phyloP scores from a whole-genome alignment of 2,329 filamentous ascomycete genomes.

The Pseudocercospora vitis region DNA sequence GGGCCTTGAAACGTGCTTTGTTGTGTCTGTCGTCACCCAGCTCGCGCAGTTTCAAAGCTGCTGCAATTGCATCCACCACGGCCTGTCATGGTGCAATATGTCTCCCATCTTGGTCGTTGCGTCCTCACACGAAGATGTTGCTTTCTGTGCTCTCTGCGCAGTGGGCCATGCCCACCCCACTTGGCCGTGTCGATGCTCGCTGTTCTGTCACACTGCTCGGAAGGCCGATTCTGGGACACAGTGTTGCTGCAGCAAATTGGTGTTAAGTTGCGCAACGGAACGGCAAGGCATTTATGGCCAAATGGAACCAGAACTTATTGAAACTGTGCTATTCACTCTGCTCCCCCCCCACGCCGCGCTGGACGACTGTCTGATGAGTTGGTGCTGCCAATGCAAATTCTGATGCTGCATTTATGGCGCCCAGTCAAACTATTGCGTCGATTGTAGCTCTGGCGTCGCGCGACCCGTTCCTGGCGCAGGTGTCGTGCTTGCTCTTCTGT shows the following conservation, averaged over 20 bases:
- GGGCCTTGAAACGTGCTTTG: conserved; percentile 3
- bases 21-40: not conserved
- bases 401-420: not conserved
- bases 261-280: not conserved
- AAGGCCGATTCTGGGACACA: too few relatives aligned
- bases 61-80: conserved; percentile 5
- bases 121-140: not conserved
- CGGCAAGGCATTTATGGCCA: not conserved
- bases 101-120: conserved; percentile 3
- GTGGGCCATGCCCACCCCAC: too few relatives aligned
- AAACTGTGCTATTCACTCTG: conserved; percentile 16
- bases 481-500: not conserved
- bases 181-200: too few relatives aligned
- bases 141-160: not conserved
- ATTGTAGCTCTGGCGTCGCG: not conserved
- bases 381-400: not conserved
- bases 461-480: not conserved
- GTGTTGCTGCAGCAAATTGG: too few relatives aligned
- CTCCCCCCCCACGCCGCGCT: conserved; percentile 2
- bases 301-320: conserved; percentile 13
- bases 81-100: not conserved
- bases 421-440: not conserved
- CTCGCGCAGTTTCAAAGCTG: not conserved
- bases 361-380: not conserved
- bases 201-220: too few relatives aligned